These are phyloP conservation scores for Patellaria atrata DNA, from an alignment of 495 filamentous ascomycete species.

Conservation along the genomic window DNA sequence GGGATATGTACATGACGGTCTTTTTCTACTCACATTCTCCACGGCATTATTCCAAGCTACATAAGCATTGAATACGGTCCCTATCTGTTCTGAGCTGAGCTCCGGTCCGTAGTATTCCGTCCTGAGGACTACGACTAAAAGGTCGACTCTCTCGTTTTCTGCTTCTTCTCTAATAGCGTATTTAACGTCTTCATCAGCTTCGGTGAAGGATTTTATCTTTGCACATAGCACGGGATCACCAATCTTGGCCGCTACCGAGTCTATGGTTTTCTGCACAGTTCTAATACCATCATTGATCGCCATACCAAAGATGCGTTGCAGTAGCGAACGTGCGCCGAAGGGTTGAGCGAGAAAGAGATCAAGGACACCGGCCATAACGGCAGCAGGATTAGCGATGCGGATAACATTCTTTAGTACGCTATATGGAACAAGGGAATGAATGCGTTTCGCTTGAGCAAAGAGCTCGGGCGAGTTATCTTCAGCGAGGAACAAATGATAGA, in stretches of 20 bases:
- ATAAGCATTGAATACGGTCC: conserved; percentile 77
- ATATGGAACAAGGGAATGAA: conserved; percentile 89
- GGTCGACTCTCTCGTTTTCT: conserved; percentile 51
- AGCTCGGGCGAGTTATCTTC: conserved; percentile 95
- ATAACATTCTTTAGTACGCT: conserved; percentile 90
- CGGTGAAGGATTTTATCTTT: conserved; percentile 66
- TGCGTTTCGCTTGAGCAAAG: conserved; percentile 83
- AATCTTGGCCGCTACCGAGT: conserved; percentile 57
- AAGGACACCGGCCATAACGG: conserved; percentile 83
- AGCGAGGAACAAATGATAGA: conserved; percentile 94
- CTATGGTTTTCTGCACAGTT: conserved; percentile 70
- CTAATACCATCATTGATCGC: conserved; percentile 83
- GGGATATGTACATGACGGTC: conserved; percentile 14
- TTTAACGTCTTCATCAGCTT: conserved; percentile 61
- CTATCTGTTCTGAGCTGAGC: conserved; percentile 58
- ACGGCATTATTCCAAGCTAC: conserved; percentile 95
- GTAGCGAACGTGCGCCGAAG: conserved; percentile 72
- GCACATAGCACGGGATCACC: conserved; percentile 62
- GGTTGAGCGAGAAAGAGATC: conserved; percentile 94
- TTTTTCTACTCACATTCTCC: conserved; percentile 48
- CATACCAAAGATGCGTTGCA: conserved; percentile 86
- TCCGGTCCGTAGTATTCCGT: conserved; percentile 57
- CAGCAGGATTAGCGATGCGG: conserved; percentile 85
- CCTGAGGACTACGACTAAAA: conserved; percentile 69
- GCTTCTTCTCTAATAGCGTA: conserved; percentile 59